These are phyloP conservation scores for Sclerotinia nivalis DNA, from an alignment of 2,329 filamentous ascomycete genomes.

Conservation along the genomic window DNA sequence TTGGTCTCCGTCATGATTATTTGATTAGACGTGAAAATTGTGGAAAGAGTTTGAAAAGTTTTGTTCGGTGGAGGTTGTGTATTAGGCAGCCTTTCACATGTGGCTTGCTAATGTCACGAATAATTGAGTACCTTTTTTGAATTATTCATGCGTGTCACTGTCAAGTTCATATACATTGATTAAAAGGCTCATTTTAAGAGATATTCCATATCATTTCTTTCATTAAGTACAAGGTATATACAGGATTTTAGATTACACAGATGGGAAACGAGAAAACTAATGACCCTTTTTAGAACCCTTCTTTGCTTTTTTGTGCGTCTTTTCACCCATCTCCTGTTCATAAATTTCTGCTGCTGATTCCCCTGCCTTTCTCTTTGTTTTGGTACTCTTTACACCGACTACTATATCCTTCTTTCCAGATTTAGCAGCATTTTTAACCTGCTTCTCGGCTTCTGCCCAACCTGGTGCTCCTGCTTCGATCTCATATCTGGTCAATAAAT, in stretches of 20 bases:
- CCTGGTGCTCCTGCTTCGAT: conserved; percentile 61
- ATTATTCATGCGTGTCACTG: not conserved
- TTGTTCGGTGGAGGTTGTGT: conserved; percentile 1
- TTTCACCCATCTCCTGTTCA: conserved; percentile 58
- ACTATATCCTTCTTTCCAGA: conserved; percentile 59
- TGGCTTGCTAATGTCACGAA: not conserved
- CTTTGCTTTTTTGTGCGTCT: conserved; percentile 55
- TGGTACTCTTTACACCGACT: conserved; percentile 80
- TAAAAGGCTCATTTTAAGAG: too few relatives aligned
- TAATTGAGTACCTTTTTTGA: not conserved
- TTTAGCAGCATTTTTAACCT: conserved; percentile 61
- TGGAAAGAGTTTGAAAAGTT: not conserved
- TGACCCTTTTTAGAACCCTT: conserved; percentile 45
- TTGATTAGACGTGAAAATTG: conserved; percentile 6
- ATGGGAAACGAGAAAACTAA: conserved; percentile 12
- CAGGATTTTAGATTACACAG: conserved; percentile 11
- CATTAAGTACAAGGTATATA: conserved; percentile 22
- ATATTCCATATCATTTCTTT: conserved; percentile 8
- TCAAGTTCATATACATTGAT: not conserved
- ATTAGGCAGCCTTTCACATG: not conserved
- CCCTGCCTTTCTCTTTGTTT: conserved; percentile 72
- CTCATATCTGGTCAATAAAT: conserved; percentile 56
- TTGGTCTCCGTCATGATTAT: conserved; percentile 23
- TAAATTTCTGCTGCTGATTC: conserved; percentile 62
- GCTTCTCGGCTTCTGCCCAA: conserved; percentile 73